A percentile compares a stretch with the other conserved stretches of the same genome.
phyloP scores from a whole-genome alignment of 176 grass and related monocot species.

The Aegilops umbellulata region DNA sequence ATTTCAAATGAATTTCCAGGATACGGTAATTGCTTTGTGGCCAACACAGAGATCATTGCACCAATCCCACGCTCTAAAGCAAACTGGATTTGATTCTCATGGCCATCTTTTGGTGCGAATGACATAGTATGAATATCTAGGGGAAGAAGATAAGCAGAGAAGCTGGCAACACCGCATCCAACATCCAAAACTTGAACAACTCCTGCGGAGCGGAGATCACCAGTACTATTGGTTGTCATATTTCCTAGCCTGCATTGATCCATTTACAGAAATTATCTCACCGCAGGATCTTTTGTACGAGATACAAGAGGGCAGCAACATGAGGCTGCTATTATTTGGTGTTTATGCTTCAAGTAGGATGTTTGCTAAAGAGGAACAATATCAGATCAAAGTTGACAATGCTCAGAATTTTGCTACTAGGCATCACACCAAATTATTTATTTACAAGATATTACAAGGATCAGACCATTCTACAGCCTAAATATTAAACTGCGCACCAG shows the following conservation, averaged over 20 bases:
- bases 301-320: slow-evolving; percentile 5
- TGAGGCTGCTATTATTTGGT: neutral
- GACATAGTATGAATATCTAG: slow-evolving; percentile 90
- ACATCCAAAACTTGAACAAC: slow-evolving; percentile 93
- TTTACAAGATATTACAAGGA: slow-evolving; percentile 21
- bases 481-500: neutral
- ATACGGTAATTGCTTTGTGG: slow-evolving; percentile 89
- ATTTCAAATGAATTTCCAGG: slow-evolving; percentile 89
- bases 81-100: slow-evolving; percentile 99
- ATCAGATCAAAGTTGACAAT: neutral
- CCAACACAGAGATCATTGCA: slow-evolving; percentile 86
- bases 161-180: slow-evolving; percentile 90
- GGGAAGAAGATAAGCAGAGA: slow-evolving; percentile 90
- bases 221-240: slow-evolving; percentile 85
- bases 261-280: neutral
- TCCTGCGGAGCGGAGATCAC: slow-evolving; percentile 73
- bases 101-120: slow-evolving; percentile 93
- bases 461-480: neutral
- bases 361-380: neutral
- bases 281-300: slow-evolving; percentile 7
- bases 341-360: neutral
- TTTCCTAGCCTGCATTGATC: slow-evolving; percentile 77
- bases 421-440: neutral
- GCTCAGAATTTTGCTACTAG: neutral
- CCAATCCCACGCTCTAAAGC: slow-evolving; percentile 90